A percentile compares a stretch with the other conserved stretches of the same genome.
Evolutionary conservation across 805 yeast genomes (phyloP).

Genomic region (Lipomyces sp.): DNA sequence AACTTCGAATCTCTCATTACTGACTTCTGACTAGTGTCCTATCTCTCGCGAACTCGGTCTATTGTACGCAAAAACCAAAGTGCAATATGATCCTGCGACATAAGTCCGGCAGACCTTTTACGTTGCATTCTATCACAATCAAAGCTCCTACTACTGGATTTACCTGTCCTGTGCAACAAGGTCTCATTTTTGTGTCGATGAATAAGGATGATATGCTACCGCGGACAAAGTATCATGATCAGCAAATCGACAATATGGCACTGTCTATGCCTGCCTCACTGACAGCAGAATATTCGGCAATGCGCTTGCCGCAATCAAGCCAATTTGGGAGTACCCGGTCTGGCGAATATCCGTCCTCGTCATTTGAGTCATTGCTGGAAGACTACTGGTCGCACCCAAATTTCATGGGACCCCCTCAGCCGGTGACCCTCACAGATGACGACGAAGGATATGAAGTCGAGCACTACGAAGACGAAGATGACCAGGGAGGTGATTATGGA

Average conservation of each 20-base stretch:
- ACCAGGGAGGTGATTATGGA: background rate
- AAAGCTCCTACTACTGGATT: constrained; percentile 34
- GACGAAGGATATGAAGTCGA: constrained; percentile 12
- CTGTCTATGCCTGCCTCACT: constrained; percentile 13
- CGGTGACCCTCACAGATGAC: constrained; percentile 10
- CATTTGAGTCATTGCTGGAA: constrained; percentile 8
- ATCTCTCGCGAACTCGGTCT: constrained; percentile 22
- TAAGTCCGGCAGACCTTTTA: constrained; percentile 22
- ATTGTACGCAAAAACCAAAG: constrained; percentile 33
- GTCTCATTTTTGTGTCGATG: constrained; percentile 32
- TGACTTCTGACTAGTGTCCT: constrained; percentile 14
- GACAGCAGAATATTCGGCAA: constrained; percentile 15
- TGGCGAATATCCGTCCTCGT: background rate
- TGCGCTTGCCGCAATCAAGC: constrained; percentile 16
- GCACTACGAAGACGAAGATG: constrained; percentile 10
- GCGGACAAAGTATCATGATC: constrained; percentile 27
- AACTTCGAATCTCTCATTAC: background rate
- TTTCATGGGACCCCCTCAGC: constrained; percentile 1
- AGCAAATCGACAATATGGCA: constrained; percentile 22
- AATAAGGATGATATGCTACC: constrained; percentile 31
- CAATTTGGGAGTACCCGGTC: constrained; percentile 8
- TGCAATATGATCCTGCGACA: constrained; percentile 36
- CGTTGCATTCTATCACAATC: constrained; percentile 34
- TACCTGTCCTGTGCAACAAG: constrained; percentile 37
- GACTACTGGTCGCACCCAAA: constrained; percentile 9